Base-by-base conservation (phyloP, 2,329 filamentous ascomycete genomes). In the Cercospora berteroae region DNA sequence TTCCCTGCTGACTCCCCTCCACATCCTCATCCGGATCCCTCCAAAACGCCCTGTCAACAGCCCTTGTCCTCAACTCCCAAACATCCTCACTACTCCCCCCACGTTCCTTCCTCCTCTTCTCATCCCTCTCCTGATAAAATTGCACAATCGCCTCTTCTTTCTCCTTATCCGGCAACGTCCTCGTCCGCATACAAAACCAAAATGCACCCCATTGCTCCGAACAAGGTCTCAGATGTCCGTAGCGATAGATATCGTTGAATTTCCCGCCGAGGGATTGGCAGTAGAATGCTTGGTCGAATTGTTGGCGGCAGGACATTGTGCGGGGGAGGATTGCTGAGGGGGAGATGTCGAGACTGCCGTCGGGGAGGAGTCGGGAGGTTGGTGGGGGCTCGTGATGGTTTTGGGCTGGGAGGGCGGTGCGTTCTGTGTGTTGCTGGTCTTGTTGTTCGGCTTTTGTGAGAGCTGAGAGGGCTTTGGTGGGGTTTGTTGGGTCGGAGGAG, bases 101-200 rank as follows among this genome's bases (percentile, higher is more conserved):
- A 87, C 80, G 83, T 85, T 79, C 93, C 72, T 68, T 69, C 20
- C 64, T 61, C 50, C 65, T 29, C 52, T 23, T 58, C 56, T 62
- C 65, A 36, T 70, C 66, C 20, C 62, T 63, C 50, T 67, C 62
- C 42, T 66, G 64, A 33, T 71, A 67, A 29, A 67, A 87, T 58
- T 88, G 87, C 68, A 84, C 83, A 64, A 96, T 85, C 73, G 81
- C 77, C 70, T 80, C 85, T 67, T 86, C 88, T 74, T 88, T 87
- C 72, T 88, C 81, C 52, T 84, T 80, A 25, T 87, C 85, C 0
- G 84, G 79, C 75, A 88, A 88, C 1, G 85, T 85, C 74, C 90
- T 89, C 42, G 89, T 89, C 71, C 92, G 89, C 94, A 98, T 97
- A 84, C 95, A 99, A 82, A 97, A 94, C 91, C 94, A 96, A 80